phyloP scores from a whole-genome alignment of 31 red algal species.

The Odonthalia washingtoniensis region DNA sequence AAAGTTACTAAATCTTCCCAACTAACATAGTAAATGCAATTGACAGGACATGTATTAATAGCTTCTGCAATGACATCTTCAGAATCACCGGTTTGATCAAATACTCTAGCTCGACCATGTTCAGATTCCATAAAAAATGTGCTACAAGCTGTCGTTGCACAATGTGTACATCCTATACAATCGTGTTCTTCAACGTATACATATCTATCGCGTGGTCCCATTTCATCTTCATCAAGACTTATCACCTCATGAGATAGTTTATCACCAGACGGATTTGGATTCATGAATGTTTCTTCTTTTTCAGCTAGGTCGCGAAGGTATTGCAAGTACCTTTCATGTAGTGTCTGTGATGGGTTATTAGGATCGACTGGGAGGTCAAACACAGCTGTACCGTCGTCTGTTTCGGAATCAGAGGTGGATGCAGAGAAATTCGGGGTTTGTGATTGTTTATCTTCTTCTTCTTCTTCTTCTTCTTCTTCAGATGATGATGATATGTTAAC shows the following conservation, averaged over 20 bases:
- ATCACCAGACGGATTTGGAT: constrained; percentile 64
- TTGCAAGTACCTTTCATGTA: constrained; percentile 61
- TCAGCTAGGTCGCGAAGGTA: constrained; percentile 50
- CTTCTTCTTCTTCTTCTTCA: not conserved
- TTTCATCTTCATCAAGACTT: constrained; percentile 53
- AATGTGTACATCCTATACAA: constrained; percentile 91
- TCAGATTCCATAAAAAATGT: constrained; percentile 85
- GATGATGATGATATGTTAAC: not conserved
- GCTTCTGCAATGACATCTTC: constrained; percentile 65
- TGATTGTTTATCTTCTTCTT: not conserved
- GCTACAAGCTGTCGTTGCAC: constrained; percentile 71
- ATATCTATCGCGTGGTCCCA: constrained; percentile 67
- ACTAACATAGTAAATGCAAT: constrained; percentile 85
- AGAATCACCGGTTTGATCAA: constrained; percentile 72
- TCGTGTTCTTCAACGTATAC: constrained; percentile 88
- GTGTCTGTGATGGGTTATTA: constrained; percentile 14
- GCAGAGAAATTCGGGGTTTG: too few relatives aligned
- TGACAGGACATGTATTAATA: constrained; percentile 87
- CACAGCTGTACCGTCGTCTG: too few relatives aligned
- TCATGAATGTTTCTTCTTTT: constrained; percentile 54
- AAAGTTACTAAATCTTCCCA: constrained; percentile 79
- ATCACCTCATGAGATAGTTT: constrained; percentile 74
- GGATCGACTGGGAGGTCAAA: too few relatives aligned
- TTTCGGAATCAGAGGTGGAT: too few relatives aligned
- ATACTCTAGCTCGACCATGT: constrained; percentile 80